Evolutionary conservation across 352 stramenopile species (phyloP), one percentile per base, ranked within the genome.

Genomic region (Phytophthora colocasiae): DNA sequence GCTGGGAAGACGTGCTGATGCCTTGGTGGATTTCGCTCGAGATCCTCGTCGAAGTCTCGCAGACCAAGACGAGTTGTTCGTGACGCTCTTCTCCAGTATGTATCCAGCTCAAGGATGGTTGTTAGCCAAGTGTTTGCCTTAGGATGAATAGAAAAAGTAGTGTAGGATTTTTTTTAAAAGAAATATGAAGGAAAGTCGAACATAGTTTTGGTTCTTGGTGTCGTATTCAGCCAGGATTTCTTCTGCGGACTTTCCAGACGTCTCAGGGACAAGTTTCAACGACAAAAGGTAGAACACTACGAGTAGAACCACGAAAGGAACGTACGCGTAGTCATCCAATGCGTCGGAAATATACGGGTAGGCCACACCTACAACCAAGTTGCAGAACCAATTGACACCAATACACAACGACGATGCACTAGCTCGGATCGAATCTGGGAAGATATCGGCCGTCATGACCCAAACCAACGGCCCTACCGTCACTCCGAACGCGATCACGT

Each of bases 11-110:
- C 82, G 87, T 17, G 88, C 87, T 53, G 88, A 96, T 65, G 83
- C 77, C 47, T 63, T 95, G 45, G 59, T 95, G n/a, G 63, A 73
- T 17, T 94, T 96, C 36, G 59, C 89, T 52, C 75, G 74, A 58
- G 80, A 84, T 62, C 69, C 87, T 3, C 75, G 73, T 40, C 83
- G 84, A 46, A 93, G 85, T 53, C 81, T 96, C 14, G 84, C 81
- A 6, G 89, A 96, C 71, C 85, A 94, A 53, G 87, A 94, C 54
- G 87, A 93, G 69, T 93, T 94, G 58, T 93, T 93, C 46, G 81
- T 92, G 44, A 91, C 83, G 31, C 69, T 96, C 31, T 93, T 96
- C 46, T 90, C 83, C 15, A 86, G 87, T 39, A 90, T 94, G 63
- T 96, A 93, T 66, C 87, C 89, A 19, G 80, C 81, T 27, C 83